Conservation (phyloP, 495 filamentous ascomycete genomes). For the Tuber calosporum region DNA sequence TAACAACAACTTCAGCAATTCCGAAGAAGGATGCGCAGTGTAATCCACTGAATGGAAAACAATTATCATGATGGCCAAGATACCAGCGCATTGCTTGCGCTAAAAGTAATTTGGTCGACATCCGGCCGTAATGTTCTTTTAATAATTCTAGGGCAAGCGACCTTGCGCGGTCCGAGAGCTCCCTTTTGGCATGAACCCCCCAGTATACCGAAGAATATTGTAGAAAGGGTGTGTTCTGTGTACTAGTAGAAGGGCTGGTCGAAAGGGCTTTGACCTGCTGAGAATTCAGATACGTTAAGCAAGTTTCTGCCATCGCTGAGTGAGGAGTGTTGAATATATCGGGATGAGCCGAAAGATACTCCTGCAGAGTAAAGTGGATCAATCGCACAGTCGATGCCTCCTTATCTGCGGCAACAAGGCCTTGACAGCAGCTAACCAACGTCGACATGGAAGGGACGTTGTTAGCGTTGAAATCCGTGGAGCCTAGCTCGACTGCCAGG, state of each 20-base stretch:
- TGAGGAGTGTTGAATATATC: neutral
- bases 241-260: neutral
- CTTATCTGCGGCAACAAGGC: neutral
- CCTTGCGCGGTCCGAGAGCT: neutral
- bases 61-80: no score
- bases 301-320: neutral
- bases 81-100: neutral
- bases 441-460: neutral
- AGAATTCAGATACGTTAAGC: neutral
- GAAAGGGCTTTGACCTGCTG: neutral
- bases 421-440: neutral
- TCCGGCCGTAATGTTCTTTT: neutral
- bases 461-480: neutral
- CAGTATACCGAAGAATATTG: neutral
- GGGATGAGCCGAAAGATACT: neutral
- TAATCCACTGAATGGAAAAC: neutral
- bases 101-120: neutral
- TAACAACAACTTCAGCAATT: no score
- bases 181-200: neutral
- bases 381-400: neutral
- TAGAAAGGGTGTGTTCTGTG: neutral
- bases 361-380: neutral
- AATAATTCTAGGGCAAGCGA: neutral
- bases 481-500: neutral
- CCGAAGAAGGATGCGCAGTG: neutral